Conservation (phyloP, 805 yeast species). For the Kazachstania taianensis region DNA sequence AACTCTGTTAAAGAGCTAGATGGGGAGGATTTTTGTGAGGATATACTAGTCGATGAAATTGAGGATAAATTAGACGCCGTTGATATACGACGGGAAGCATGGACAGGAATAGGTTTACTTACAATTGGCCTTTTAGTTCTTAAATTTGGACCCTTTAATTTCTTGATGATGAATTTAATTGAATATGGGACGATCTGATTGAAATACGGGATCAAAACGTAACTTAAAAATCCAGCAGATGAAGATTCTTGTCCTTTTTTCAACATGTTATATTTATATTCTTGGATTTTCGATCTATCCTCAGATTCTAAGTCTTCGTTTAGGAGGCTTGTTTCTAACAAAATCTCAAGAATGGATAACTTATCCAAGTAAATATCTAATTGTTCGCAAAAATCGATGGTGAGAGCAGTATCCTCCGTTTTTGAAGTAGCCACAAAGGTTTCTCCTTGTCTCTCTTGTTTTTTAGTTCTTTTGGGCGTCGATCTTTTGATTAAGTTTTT, state of each 20-base stretch:
- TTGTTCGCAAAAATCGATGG: slow-evolving; percentile 24
- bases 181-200: slow-evolving; percentile 39
- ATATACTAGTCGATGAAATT: too few relatives aligned
- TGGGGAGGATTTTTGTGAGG: neutral
- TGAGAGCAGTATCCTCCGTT: neutral
- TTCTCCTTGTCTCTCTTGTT: slow-evolving; percentile 2
- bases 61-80: neutral
- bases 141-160: slow-evolving; percentile 39
- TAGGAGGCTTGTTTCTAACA: slow-evolving; percentile 29
- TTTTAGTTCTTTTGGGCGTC: slow-evolving; percentile 18
- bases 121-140: slow-evolving; percentile 13
- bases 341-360: slow-evolving; percentile 43
- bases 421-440: neutral
- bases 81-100: neutral
- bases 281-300: slow-evolving; percentile 10
- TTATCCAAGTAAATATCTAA: slow-evolving; percentile 42
- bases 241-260: slow-evolving; percentile 30
- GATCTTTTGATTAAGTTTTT: slow-evolving; percentile 23
- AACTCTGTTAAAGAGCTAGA: neutral
- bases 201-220: slow-evolving; percentile 45
- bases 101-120: neutral
- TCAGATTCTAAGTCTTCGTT: slow-evolving; percentile 8
- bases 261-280: slow-evolving; percentile 17
- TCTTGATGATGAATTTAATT: slow-evolving; percentile 36
- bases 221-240: slow-evolving; percentile 39